These are phyloP conservation scores for Macrolepiota dolichaula DNA, from an alignment of 768 basidiomycete genomes.

Conservation along the genomic window DNA sequence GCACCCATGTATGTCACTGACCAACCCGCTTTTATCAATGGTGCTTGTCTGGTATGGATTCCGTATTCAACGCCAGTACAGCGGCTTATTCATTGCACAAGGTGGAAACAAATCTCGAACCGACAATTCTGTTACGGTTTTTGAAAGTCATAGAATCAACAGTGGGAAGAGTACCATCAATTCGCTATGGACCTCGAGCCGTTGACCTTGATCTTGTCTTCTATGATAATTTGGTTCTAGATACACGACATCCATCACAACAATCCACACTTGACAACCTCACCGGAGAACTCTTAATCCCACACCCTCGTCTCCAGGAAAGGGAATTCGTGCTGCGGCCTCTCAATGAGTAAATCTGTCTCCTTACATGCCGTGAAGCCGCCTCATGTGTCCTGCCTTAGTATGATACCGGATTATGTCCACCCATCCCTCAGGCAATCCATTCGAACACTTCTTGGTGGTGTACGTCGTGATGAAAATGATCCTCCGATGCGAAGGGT, in stretches of 20 bases:
- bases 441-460: constrained; percentile 42
- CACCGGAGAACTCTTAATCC: constrained; percentile 72
- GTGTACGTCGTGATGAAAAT: constrained; percentile 29
- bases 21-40: constrained; percentile 87
- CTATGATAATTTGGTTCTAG: constrained; percentile 61
- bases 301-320: constrained; percentile 79
- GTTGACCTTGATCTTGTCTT: constrained; percentile 88
- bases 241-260: constrained; percentile 44
- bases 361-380: neutral
- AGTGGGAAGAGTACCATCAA: constrained; percentile 77
- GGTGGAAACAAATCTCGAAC: constrained; percentile 73
- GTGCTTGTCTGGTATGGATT: constrained; percentile 76
- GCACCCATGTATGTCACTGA: constrained; percentile 94
- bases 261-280: constrained; percentile 46
- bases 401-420: constrained; percentile 73
- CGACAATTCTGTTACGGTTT: constrained; percentile 53
- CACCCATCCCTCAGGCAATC: constrained; percentile 59
- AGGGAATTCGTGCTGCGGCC: constrained; percentile 92
- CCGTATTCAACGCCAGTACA: neutral
- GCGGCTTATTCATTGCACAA: constrained; percentile 25
- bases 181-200: constrained; percentile 84
- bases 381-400: constrained; percentile 24
- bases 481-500: constrained; percentile 63
- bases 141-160: constrained; percentile 70
- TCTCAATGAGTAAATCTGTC: constrained; percentile 69